Conservation (phyloP, 2,329 filamentous ascomycete species). For the Ceratocystis smalleyi region DNA sequence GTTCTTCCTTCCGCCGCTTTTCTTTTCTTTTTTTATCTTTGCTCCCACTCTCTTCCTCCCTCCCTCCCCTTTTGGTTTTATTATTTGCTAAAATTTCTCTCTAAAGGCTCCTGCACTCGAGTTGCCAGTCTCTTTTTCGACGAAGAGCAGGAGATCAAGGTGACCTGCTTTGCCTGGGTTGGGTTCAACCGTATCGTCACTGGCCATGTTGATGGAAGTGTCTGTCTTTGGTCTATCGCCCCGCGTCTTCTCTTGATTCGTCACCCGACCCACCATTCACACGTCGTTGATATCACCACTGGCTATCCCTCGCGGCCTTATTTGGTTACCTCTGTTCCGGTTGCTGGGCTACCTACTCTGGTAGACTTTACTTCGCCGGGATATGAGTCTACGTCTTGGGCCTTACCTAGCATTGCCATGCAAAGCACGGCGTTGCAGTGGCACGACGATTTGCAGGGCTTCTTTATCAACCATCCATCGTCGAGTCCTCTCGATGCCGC, state of each 20-base stretch:
- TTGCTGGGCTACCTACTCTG: constrained; percentile 38
- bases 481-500: constrained; percentile 38
- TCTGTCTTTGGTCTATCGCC: constrained; percentile 40
- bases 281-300: constrained; percentile 39
- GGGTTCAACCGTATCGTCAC: constrained; percentile 39
- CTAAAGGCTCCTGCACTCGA: constrained; percentile 28
- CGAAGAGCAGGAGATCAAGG: constrained; percentile 33
- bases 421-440: constrained; percentile 39
- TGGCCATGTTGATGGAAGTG: constrained; percentile 41
- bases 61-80: background rate
- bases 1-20: background rate
- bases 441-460: constrained; percentile 41
- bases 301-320: constrained; percentile 42
- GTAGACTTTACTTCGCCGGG: constrained; percentile 39
- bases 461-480: constrained; percentile 37
- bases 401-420: constrained; percentile 34
- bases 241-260: constrained; percentile 35
- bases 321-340: constrained; percentile 38
- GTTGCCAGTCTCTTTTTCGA: constrained; percentile 31
- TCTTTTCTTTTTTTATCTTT: background rate
- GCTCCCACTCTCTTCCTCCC: background rate
- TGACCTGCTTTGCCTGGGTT: constrained; percentile 40
- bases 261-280: constrained; percentile 37
- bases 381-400: constrained; percentile 38
- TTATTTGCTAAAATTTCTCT: constrained; percentile 18